Conservation (phyloP, 768 basidiomycete genomes). For the Pleurotus cornucopiae region DNA sequence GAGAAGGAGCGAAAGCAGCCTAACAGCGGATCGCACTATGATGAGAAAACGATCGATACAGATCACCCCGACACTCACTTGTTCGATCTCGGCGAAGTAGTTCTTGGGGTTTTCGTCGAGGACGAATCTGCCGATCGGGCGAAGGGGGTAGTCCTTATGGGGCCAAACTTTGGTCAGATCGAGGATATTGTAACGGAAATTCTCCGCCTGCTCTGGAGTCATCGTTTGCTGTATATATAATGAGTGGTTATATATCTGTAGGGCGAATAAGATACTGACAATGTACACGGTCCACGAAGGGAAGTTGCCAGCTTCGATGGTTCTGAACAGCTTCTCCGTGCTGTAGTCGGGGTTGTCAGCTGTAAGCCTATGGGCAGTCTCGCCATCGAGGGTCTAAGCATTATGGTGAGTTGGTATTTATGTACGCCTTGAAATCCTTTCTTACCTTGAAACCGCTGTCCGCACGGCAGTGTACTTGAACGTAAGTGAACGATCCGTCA, state of each 20-base stretch:
- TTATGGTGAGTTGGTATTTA: neutral
- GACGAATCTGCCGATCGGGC: conserved; percentile 81
- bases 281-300: conserved; percentile 90
- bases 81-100: conserved; percentile 95
- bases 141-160: conserved; percentile 83
- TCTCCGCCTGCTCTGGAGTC: conserved; percentile 88
- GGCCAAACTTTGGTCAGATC: conserved; percentile 93
- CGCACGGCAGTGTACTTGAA: conserved; percentile 77
- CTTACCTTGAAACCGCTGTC: conserved; percentile 79
- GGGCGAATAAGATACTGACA: conserved; percentile 33
- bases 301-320: conserved; percentile 76
- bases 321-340: conserved; percentile 70
- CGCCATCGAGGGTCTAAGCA: conserved; percentile 62
- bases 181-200: conserved; percentile 85
- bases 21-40: conserved; percentile 20
- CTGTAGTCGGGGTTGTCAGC: conserved; percentile 86
- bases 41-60: conserved; percentile 20
- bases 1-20: conserved; percentile 85
- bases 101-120: conserved; percentile 76
- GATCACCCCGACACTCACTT: conserved; percentile 44
- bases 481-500: conserved; percentile 81
- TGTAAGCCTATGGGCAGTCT: conserved; percentile 59
- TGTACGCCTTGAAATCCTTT: too few species aligned
- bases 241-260: neutral
- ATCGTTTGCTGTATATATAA: conserved; percentile 69